Evolutionary conservation across 1,284 basidiomycete genomes (phyloP).

Genomic region (Moesziomyces parantarcticus): DNA sequence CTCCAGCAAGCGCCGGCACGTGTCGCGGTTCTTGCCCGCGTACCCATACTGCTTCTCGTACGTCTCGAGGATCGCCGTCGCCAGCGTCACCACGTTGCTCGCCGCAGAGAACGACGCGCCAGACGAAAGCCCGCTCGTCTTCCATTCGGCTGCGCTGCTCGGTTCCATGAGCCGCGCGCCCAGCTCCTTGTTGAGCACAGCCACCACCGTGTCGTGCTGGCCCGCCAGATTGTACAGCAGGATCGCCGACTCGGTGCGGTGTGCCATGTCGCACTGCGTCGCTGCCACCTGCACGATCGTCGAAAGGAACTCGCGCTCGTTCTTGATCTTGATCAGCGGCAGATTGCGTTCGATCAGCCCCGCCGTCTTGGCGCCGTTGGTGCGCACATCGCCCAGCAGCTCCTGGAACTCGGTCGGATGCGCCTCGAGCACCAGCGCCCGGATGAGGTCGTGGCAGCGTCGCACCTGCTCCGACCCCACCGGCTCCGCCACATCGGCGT

Average conservation of each 20-base stretch:
- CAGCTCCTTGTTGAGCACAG: slow-evolving; percentile 86
- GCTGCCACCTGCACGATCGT: slow-evolving; percentile 86
- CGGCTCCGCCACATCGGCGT: slow-evolving; percentile 74
- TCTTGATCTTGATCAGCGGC: slow-evolving; percentile 79
- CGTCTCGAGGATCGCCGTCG: slow-evolving; percentile 83
- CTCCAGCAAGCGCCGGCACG: slow-evolving; percentile 76
- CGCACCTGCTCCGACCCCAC: slow-evolving; percentile 86
- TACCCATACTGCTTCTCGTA: slow-evolving; percentile 81
- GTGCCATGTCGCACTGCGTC: slow-evolving; percentile 76
- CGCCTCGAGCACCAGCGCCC: slow-evolving; percentile 86
- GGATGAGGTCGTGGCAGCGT: slow-evolving; percentile 84
- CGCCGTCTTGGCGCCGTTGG: slow-evolving; percentile 86
- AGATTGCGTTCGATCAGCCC: slow-evolving; percentile 88
- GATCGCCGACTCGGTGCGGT: slow-evolving; percentile 87
- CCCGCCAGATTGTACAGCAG: slow-evolving; percentile 95
- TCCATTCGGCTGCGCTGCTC: slow-evolving; percentile 38
- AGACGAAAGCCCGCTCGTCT: slow-evolving; percentile 32
- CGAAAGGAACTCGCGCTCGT: slow-evolving; percentile 79
- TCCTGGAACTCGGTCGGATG: slow-evolving; percentile 78
- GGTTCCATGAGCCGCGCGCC: slow-evolving; percentile 73
- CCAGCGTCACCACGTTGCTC: slow-evolving; percentile 79
- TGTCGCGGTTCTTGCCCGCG: slow-evolving; percentile 78
- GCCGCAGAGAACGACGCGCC: slow-evolving; percentile 73
- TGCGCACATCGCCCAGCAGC: slow-evolving; percentile 87
- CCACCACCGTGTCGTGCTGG: slow-evolving; percentile 87